Base-by-base conservation (phyloP, 495 filamentous ascomycete genomes). In the Elasticomyces elasticus region DNA sequence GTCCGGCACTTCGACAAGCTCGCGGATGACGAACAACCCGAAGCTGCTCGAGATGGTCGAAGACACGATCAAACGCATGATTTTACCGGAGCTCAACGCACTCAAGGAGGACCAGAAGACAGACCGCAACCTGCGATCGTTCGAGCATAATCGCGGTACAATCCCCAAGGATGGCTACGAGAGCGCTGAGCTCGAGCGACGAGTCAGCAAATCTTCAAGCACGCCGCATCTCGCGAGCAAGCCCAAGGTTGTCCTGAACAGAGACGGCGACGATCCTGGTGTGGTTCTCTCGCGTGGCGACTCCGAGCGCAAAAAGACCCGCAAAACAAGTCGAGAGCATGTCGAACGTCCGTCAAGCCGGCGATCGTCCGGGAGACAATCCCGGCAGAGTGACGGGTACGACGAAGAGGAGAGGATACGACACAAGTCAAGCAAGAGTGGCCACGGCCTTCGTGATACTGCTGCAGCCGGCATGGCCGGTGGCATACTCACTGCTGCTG, bases 11-110 rank as follows among this genome's bases (percentile, higher is more conserved):
- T 58, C 59, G 49, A 40, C 53, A 30, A 87, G 82, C 51, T 87
- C 89, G 6, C 92, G 87, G 0, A 84, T 95, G 69, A 54, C 54
- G 25, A 96, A 94, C 69, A 96, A 98, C 64, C 91, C 91, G 0
- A 94, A 87, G 58, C 70, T 98, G n/a, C 78, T 97, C 5, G 87
- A 94, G 66, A 90, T 89, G 0, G 91, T 98, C 7, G 91, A 97
- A 68, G 91, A 96, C 72, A 89, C 92, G 20, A 97, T 98, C 59
- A 84, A 86, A 46, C 79, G 90, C 41, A 72, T 97, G 45, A 95
- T 97, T 46, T 70, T 97, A 1, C 94, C 92, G 0, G 91, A 98
- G 65, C 74, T 98, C 43, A 88, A 87, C 49, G 87, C 87, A 27
- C 74, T 97, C 42, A 96, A 95, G 69, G 80, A 87, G 63, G 87